Percentiles rank a stretch among this genome's conserved stretches.
Conservation (phyloP, 306 rosid genomes). For the Trifolium fragiferum region DNA sequence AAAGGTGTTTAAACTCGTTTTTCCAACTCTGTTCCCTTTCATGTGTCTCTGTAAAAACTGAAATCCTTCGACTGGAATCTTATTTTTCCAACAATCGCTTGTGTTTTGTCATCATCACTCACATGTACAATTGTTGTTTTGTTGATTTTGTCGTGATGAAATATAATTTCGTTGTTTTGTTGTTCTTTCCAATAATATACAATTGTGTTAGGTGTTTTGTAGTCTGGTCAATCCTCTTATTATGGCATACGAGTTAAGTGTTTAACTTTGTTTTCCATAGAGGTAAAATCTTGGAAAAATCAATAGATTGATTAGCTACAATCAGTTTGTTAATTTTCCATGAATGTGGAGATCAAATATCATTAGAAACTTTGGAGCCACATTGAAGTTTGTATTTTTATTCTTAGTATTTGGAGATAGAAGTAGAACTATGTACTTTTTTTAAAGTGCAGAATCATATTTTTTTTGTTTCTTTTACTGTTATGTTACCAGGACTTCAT, state of each 20-base stretch:
- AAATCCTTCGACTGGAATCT: neutral
- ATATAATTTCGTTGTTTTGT: neutral
- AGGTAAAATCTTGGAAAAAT: neutral
- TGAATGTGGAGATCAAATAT: neutral
- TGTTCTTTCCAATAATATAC: neutral
- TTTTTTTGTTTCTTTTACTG: neutral
- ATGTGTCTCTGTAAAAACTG: neutral
- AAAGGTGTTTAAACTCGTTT: neutral
- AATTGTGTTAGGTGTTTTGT: neutral
- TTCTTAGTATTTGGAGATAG: neutral
- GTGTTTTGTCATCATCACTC: neutral
- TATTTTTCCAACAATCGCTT: neutral
- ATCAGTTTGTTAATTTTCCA: neutral
- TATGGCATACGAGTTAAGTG: neutral
- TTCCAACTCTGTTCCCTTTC: neutral
- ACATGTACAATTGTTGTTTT: neutral
- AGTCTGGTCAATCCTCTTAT: neutral
- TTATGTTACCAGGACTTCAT: too few species aligned
- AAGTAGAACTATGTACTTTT: too few species aligned
- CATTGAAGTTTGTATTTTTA: neutral
- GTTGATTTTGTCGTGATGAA: neutral
- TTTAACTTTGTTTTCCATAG: neutral
- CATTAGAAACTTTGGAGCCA: neutral
- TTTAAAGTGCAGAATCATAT: too few species aligned
- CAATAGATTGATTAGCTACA: neutral